Base-by-base conservation (phyloP, 495 filamentous ascomycete genomes). In the Penicillium taxi region DNA sequence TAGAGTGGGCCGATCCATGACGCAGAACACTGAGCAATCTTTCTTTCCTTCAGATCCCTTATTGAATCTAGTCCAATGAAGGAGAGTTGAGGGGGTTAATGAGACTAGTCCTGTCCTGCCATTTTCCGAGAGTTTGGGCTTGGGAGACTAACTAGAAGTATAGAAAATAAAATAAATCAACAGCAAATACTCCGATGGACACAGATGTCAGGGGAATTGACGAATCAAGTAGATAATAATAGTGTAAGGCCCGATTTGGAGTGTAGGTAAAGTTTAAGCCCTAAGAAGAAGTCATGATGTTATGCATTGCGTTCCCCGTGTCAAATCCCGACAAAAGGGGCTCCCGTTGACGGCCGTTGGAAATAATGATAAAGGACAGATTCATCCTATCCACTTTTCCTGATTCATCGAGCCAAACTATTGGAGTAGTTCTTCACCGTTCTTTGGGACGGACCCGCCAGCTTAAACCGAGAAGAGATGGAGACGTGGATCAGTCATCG, bases 111-210 rank as follows among this genome's bases (percentile, higher is more conserved):
- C 31, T 26, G 37, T 49, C 45, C 45, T 52, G 49, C 47, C 49
- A 55, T 53, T 47, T 53, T 50, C 49, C 48, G 45, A 42, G 44
- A 33, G 41, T 46, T 45, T 46, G 41, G 20, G 45, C 36, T 5
- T 23, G 31, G 23, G 32, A 41, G 16, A 23, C 41, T 48, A 44
- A 38, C 25, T 45, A 12, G 32, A 40, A 39, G 23, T 25, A 43
- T 33, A 30, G 9, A 39, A 22, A 24, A n/a, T 12, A 35, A 35
- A 41, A 12, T n/a, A 13, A 21, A 37, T 20, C 37, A 34, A 26
- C 19, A 23, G n/a, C 11, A 28, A 13, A 28, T 5, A 6, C 23
- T 11, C 23, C 23, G n/a, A 28, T 28, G 26, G 15, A 12, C 26
- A 28, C 5, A 4, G 4, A n/a, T 12, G 11, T 9, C 26, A 5